Evolutionary conservation across 371 early-diverging fungal species (phyloP).

Genomic region (Rhizomucor pusillus): DNA sequence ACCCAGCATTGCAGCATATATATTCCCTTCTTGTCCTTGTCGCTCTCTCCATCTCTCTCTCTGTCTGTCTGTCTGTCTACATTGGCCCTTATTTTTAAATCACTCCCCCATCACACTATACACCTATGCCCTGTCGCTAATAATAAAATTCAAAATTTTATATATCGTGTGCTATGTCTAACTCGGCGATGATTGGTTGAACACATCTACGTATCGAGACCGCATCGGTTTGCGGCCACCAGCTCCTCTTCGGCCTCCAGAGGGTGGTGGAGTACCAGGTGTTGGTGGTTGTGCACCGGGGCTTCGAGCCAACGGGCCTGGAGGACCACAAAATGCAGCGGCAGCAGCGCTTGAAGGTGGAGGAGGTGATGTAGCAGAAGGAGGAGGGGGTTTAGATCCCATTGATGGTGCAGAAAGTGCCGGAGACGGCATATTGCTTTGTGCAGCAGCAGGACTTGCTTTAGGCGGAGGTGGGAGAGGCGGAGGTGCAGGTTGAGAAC

Average conservation of each 20-base stretch:
- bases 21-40: too few species aligned
- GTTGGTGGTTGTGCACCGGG: not conserved
- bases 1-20: too few species aligned
- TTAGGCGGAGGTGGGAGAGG: constrained; percentile 28
- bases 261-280: constrained; percentile 1
- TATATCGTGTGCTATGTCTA: too few species aligned
- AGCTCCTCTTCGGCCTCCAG: constrained; percentile 21
- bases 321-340: not conserved
- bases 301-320: not conserved
- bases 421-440: not conserved
- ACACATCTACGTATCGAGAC: constrained; percentile 49
- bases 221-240: constrained; percentile 42
- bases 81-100: too few species aligned
- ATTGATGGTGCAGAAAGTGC: not conserved
- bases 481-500: constrained; percentile 20
- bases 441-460: constrained; percentile 6
- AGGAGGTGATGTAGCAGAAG: constrained; percentile 12
- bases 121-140: too few species aligned
- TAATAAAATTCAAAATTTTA: too few species aligned
- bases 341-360: constrained; percentile 1
- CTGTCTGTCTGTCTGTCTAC: too few species aligned
- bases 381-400: constrained; percentile 5
- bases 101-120: too few species aligned
- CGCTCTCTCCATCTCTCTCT: too few species aligned
- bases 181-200: constrained; percentile 23